Percentiles rank a stretch among this genome's conserved stretches.
phyloP scores from a whole-genome alignment of 1,284 basidiomycete genomes.

The Ganoderma lucidum region DNA sequence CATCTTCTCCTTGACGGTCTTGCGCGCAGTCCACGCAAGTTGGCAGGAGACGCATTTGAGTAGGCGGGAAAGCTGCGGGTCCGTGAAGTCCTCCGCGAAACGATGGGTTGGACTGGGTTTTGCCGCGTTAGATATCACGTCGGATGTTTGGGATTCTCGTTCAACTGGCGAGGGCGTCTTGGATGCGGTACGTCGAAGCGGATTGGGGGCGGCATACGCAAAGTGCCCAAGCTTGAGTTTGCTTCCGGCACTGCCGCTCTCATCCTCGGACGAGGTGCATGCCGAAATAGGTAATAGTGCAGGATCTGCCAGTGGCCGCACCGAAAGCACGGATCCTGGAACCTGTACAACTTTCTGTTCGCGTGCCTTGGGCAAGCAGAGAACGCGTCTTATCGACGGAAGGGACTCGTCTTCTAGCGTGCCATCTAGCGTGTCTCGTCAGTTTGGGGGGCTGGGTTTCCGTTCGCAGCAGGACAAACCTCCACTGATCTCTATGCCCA shows the following conservation, averaged over 20 bases:
- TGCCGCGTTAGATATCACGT: background rate
- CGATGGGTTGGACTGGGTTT: slow-evolving; percentile 24
- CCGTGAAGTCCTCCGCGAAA: slow-evolving; percentile 49
- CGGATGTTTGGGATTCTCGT: slow-evolving; percentile 11
- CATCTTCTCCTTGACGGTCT: slow-evolving; percentile 66
- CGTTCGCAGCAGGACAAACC: background rate
- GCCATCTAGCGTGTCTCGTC: slow-evolving; percentile 7
- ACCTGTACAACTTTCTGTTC: background rate
- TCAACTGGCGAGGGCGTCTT: slow-evolving; percentile 24
- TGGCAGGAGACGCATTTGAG: slow-evolving; percentile 72
- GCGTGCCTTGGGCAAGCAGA: slow-evolving; percentile 11
- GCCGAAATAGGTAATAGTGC: slow-evolving; percentile 5
- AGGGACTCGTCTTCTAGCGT: slow-evolving; percentile 29
- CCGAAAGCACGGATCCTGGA: background rate
- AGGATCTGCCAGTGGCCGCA: background rate
- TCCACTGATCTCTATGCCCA: slow-evolving; percentile 4
- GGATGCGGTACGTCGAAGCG: slow-evolving; percentile 15
- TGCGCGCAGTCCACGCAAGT: slow-evolving; percentile 70
- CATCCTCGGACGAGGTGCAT: slow-evolving; percentile 2
- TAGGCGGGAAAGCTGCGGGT: slow-evolving; percentile 55
- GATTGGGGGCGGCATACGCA: slow-evolving; percentile 23
- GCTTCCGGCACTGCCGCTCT: slow-evolving; percentile 5
- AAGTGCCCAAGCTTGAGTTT: slow-evolving; percentile 25
- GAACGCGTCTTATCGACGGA: slow-evolving; percentile 24
- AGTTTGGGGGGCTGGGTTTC: background rate